These are phyloP conservation scores for Atractiella rhizophila DNA, from an alignment of 768 basidiomycete genomes.

Conservation along the genomic window DNA sequence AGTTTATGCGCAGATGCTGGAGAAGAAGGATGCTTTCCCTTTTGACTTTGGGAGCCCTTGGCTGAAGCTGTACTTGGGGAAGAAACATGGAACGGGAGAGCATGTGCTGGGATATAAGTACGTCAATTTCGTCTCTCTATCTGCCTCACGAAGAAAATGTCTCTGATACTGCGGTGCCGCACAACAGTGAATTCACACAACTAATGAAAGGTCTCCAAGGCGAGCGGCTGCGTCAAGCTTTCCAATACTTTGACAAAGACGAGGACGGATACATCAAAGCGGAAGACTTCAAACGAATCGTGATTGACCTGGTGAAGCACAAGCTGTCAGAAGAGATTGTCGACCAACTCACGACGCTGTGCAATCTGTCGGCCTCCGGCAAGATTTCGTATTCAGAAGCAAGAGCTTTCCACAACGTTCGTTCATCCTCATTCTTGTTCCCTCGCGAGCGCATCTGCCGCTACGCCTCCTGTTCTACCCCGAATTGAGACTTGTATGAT, in stretches of 20 bases:
- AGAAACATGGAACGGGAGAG: constrained; percentile 54
- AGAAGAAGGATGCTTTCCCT: constrained; percentile 54
- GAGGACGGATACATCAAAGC: constrained; percentile 82
- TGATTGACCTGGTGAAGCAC: constrained; percentile 78
- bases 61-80: constrained; percentile 86
- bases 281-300: constrained; percentile 82
- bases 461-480: no score
- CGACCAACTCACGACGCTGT: constrained; percentile 72
- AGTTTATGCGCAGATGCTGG: constrained; percentile 58
- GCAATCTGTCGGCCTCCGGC: constrained; percentile 63
- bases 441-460: no score
- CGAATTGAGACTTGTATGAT: no score
- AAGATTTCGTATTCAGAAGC: constrained; percentile 91
- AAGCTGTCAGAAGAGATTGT: constrained; percentile 85
- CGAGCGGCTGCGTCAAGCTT: constrained; percentile 86
- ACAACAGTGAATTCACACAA: constrained; percentile 91
- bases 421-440: constrained; percentile 19
- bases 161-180: background rate
- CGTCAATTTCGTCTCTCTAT: constrained; percentile 2
- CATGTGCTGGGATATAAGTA: constrained; percentile 16
- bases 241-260: constrained; percentile 64
- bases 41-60: constrained; percentile 74
- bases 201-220: constrained; percentile 97
- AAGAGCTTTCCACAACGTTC: constrained; percentile 86
- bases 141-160: no score